Evolutionary conservation across 2,329 filamentous ascomycete genomes (phyloP).

Genomic region (Penicillium sp.): DNA sequence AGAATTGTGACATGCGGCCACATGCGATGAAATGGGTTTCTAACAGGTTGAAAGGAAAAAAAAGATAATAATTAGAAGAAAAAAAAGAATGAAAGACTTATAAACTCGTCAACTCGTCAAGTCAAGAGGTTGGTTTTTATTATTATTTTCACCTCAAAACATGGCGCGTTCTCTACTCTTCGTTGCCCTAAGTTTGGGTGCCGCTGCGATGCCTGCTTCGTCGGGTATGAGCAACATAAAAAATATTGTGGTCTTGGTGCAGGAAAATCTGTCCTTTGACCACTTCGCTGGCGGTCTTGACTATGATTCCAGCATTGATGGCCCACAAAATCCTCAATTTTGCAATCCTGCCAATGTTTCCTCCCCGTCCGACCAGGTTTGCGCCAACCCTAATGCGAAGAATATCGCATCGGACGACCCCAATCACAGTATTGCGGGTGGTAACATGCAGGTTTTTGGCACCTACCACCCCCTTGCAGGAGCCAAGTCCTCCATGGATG

Average conservation of each 20-base stretch:
- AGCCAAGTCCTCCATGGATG: constrained; percentile 37
- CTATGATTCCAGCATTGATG: constrained; percentile 41
- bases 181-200: constrained; percentile 8
- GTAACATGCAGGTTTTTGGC: constrained; percentile 46
- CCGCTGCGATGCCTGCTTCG: constrained; percentile 9
- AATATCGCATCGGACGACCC: constrained; percentile 46
- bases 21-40: constrained; percentile 1
- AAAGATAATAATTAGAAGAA: background rate
- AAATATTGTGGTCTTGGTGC: constrained; percentile 50
- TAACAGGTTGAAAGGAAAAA: background rate
- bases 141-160: background rate
- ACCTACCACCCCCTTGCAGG: constrained; percentile 37
- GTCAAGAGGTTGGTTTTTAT: background rate
- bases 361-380: constrained; percentile 32
- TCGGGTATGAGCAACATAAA: constrained; percentile 42
- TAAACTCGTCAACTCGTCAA: background rate
- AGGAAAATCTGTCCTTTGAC: constrained; percentile 46
- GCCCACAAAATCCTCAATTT: constrained; percentile 30
- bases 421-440: constrained; percentile 45
- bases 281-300: constrained; percentile 44
- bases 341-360: constrained; percentile 44
- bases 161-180: constrained; percentile 10
- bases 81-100: background rate
- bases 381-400: constrained; percentile 39
- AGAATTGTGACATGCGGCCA: background rate